These are phyloP conservation scores for Mucor irregularis DNA, from an alignment of 371 early-diverging fungal species.

Conservation along the genomic window DNA sequence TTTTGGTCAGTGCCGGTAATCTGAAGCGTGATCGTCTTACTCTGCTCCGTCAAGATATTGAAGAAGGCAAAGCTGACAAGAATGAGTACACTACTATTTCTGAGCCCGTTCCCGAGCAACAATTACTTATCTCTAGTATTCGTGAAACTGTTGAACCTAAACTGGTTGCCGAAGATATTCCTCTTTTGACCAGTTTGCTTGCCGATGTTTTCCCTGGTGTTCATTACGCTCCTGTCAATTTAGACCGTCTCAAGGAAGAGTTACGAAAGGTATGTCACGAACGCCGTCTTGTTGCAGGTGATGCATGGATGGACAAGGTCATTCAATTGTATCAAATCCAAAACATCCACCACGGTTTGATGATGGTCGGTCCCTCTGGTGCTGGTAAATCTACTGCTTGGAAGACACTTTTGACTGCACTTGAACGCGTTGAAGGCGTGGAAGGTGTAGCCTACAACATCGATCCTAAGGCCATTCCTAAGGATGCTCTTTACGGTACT, in stretches of 20 bases:
- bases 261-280: constrained; percentile 81
- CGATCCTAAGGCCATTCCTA: constrained; percentile 97
- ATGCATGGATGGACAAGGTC: constrained; percentile 94
- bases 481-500: constrained; percentile 95
- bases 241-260: constrained; percentile 75
- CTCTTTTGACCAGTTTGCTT: constrained; percentile 82
- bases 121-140: constrained; percentile 91
- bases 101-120: constrained; percentile 81
- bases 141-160: constrained; percentile 97
- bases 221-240: constrained; percentile 78
- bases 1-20: constrained; percentile 96
- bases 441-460: constrained; percentile 94
- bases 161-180: constrained; percentile 93
- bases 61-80: constrained; percentile 41
- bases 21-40: constrained; percentile 89
- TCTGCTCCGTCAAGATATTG: constrained; percentile 46
- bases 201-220: constrained; percentile 97
- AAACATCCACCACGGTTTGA: constrained; percentile 97
- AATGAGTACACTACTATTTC: constrained; percentile 59
- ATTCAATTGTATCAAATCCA: constrained; percentile 97
- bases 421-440: constrained; percentile 85
- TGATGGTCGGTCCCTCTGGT: constrained; percentile 99
- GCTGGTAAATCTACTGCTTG: constrained; percentile 95
- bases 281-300: constrained; percentile 74
- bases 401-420: constrained; percentile 86